Evolutionary conservation across 257 asterid species (phyloP).

Genomic region (Ophiorrhiza pumila): DNA sequence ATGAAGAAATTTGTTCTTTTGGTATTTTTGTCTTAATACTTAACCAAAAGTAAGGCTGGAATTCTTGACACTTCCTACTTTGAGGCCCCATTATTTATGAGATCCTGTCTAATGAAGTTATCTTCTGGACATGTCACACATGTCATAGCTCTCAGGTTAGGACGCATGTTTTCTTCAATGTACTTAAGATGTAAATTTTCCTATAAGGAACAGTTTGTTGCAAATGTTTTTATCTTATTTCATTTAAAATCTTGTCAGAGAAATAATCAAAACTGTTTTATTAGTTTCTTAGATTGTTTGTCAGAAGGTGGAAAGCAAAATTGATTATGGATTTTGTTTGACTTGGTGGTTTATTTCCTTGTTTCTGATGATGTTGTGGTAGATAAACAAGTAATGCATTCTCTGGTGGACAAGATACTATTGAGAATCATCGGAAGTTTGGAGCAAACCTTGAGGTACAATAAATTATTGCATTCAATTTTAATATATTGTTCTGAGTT

Average conservation of each 20-base stretch:
- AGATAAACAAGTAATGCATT: constrained; percentile 86
- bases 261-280: background rate
- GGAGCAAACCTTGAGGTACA: constrained; percentile 97
- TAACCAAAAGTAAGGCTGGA: background rate
- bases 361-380: constrained; percentile 2
- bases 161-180: background rate
- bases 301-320: background rate
- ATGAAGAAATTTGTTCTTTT: background rate
- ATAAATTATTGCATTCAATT: background rate
- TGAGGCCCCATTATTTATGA: background rate
- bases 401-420: constrained; percentile 93
- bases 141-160: background rate
- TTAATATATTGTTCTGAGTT: background rate
- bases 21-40: background rate
- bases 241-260: background rate
- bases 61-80: background rate
- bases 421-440: constrained; percentile 75
- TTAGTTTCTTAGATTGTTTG: background rate
- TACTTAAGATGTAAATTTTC: background rate
- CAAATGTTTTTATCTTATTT: background rate
- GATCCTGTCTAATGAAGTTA: too few species aligned
- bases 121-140: background rate
- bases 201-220: background rate
- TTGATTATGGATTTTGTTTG: background rate
- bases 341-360: background rate